These are phyloP conservation scores for Fusarium robinianum DNA, from an alignment of 2,329 filamentous ascomycete species.

Conservation along the genomic window DNA sequence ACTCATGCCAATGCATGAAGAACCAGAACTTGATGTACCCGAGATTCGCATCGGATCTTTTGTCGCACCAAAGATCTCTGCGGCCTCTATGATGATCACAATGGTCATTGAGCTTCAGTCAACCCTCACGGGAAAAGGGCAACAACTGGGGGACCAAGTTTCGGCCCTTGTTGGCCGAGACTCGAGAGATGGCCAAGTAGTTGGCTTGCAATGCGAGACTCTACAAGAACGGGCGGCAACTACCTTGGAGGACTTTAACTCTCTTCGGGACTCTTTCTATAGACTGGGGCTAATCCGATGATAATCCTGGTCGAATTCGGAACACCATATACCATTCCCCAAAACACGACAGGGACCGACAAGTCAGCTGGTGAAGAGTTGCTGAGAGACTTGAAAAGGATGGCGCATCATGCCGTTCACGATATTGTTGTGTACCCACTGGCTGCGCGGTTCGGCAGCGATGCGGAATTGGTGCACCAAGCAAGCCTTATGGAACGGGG, in stretches of 20 bases:
- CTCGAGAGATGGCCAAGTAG: slow-evolving; percentile 27
- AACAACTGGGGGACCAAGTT: slow-evolving; percentile 18
- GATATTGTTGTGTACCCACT: slow-evolving; percentile 53
- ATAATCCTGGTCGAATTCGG: not conserved
- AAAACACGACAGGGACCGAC: slow-evolving; percentile 37
- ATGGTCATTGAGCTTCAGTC: slow-evolving; percentile 41
- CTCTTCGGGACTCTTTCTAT: slow-evolving; percentile 13
- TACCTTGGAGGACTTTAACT: slow-evolving; percentile 23
- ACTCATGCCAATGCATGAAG: slow-evolving; percentile 33
- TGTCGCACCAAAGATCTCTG: slow-evolving; percentile 39
- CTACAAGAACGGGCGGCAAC: slow-evolving; percentile 27
- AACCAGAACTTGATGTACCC: slow-evolving; percentile 44
- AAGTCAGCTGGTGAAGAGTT: slow-evolving; percentile 44
- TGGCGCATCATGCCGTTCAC: slow-evolving; percentile 51
- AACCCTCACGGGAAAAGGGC: slow-evolving; percentile 24
- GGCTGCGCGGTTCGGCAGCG: slow-evolving; percentile 47
- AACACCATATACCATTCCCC: slow-evolving; percentile 6
- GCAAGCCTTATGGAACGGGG: slow-evolving; percentile 36
- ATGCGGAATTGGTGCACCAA: slow-evolving; percentile 50
- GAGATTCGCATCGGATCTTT: slow-evolving; percentile 49
- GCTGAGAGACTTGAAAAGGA: slow-evolving; percentile 46
- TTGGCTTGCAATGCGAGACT: slow-evolving; percentile 37
- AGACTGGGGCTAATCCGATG: slow-evolving; percentile 18
- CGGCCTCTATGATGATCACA: slow-evolving; percentile 41
- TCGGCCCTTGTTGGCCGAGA: slow-evolving; percentile 5